Percentiles rank a stretch among this genome's conserved stretches.
These are phyloP conservation scores for Alternaria brassicae DNA, from an alignment of 2,329 filamentous ascomycete genomes.

Conservation along the genomic window DNA sequence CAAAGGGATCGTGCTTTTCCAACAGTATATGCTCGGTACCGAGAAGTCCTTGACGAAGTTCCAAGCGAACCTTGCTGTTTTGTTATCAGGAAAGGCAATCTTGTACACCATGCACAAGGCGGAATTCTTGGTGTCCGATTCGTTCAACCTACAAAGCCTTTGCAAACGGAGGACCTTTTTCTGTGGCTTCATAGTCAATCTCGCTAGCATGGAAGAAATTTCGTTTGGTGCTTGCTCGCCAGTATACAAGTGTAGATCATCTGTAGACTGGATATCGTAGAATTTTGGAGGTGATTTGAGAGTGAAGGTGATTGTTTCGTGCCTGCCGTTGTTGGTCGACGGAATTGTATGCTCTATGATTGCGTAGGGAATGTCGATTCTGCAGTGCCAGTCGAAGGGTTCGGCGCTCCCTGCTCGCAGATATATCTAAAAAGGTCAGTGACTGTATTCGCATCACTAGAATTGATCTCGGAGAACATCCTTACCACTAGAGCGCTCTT, in stretches of 20 bases:
- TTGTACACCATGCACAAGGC: conserved; percentile 62
- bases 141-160: conserved; percentile 49
- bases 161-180: conserved; percentile 20
- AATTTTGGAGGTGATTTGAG: conserved; percentile 51
- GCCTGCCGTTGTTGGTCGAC: conserved; percentile 29
- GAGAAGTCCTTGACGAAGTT: conserved; percentile 37
- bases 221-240: conserved; percentile 9
- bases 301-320: conserved; percentile 46
- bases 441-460: background rate
- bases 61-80: conserved; percentile 43
- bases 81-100: conserved; percentile 29
- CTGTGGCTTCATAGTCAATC: conserved; percentile 8
- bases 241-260: conserved; percentile 31
- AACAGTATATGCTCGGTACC: conserved; percentile 23
- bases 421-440: conserved; percentile 11
- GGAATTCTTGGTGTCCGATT: conserved; percentile 49
- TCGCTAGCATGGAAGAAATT: conserved; percentile 3
- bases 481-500: conserved; percentile 40
- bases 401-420: conserved; percentile 11
- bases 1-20: conserved; percentile 46
- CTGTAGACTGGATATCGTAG: conserved; percentile 32
- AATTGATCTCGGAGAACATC: background rate
- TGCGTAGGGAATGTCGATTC: conserved; percentile 55
- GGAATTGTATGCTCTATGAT: conserved; percentile 50
- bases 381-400: conserved; percentile 30